A percentile compares a stretch with the other conserved stretches of the same genome.
phyloP scores from a whole-genome alignment of 441 rosid species.

The Isatis lusitanica region DNA sequence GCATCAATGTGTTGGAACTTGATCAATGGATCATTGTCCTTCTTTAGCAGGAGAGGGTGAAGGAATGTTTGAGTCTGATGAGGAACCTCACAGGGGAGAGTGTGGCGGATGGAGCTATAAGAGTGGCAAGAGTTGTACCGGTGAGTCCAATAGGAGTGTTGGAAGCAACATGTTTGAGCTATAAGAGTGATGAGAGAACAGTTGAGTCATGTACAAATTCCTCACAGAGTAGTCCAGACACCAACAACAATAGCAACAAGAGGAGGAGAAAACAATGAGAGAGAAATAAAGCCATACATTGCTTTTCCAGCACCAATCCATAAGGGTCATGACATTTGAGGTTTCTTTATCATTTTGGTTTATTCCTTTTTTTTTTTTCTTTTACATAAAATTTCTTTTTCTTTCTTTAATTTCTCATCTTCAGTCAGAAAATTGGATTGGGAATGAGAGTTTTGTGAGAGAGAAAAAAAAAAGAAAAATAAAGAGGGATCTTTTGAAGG shows the following conservation, averaged over 20 bases:
- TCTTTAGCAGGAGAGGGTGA: constrained; percentile 48
- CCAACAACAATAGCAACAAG: constrained; percentile 41
- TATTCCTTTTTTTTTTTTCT: background rate
- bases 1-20: background rate
- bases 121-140: constrained; percentile 34
- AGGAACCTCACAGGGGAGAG: constrained; percentile 35
- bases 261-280: constrained; percentile 49
- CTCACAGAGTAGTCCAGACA: constrained; percentile 42
- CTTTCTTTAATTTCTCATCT: constrained; percentile 23
- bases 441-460: constrained; percentile 31
- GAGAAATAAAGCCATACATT: constrained; percentile 15
- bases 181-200: constrained; percentile 52
- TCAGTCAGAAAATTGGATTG: constrained; percentile 13
- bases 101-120: constrained; percentile 27
- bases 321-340: constrained; percentile 33
- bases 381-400: background rate
- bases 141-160: constrained; percentile 57
- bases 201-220: constrained; percentile 56
- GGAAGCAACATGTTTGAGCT: constrained; percentile 62
- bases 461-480: background rate
- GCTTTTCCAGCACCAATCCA: constrained; percentile 11
- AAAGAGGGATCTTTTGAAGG: constrained; percentile 15
- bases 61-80: constrained; percentile 50
- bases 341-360: constrained; percentile 15
- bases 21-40: constrained; percentile 16